Conservation (phyloP, 768 basidiomycete species). For the Suillus plorans region DNA sequence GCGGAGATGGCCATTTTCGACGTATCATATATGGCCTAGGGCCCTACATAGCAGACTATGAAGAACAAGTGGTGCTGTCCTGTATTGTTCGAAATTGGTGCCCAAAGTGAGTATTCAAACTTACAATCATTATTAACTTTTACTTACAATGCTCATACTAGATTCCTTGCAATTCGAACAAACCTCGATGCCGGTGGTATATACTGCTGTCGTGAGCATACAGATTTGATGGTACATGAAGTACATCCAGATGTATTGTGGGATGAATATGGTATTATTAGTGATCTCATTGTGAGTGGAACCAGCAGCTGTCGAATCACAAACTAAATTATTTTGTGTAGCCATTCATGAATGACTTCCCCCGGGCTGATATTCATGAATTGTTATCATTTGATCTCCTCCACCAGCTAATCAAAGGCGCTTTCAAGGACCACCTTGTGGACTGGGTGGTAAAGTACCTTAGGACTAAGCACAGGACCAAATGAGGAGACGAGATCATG, state of each 20-base stretch:
- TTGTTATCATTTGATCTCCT: too few species aligned
- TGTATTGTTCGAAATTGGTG: too few species aligned
- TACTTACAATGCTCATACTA: slow-evolving; percentile 10
- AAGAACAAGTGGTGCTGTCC: too few species aligned
- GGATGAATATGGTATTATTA: slow-evolving; percentile 33
- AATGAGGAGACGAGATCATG: too few species aligned
- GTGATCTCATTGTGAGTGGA: slow-evolving; percentile 32
- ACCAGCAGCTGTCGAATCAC: background rate
- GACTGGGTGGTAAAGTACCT: too few species aligned
- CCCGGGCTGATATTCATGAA: too few species aligned
- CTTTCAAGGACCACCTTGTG: too few species aligned
- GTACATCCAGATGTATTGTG: slow-evolving; percentile 25
- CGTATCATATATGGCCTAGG: slow-evolving; percentile 33
- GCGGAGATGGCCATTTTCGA: slow-evolving; percentile 31
- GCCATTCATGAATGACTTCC: slow-evolving; percentile 16
- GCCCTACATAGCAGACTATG: slow-evolving; percentile 18
- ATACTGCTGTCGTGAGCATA: slow-evolving; percentile 19
- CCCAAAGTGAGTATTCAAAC: background rate
- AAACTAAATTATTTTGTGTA: background rate
- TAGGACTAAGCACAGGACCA: too few species aligned
- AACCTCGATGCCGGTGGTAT: background rate
- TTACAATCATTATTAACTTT: background rate
- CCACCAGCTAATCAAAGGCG: too few species aligned
- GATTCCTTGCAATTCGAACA: slow-evolving; percentile 8
- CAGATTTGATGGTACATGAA: slow-evolving; percentile 18